A percentile compares a stretch with the other conserved stretches of the same genome.
Evolutionary conservation across 2,329 filamentous ascomycete species (phyloP).

Genomic region (Dactylonectria macrodidyma): DNA sequence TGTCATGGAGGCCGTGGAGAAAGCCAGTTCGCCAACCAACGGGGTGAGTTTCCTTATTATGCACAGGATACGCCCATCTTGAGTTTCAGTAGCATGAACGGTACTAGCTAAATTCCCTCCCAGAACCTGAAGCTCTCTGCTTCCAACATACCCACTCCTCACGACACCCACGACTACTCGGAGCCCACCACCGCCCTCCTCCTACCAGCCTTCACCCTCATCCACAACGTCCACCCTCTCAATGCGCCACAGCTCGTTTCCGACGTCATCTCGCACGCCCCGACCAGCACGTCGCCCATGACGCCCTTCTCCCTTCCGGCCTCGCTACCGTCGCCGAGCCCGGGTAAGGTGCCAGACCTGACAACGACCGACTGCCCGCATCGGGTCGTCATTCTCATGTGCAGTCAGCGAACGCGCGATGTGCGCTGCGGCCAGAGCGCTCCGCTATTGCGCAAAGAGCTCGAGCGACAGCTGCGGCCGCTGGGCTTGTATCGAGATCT

Average conservation of each 20-base stretch:
- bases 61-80: not conserved
- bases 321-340: conserved; percentile 49
- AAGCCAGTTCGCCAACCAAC: conserved; percentile 72
- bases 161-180: conserved; percentile 73
- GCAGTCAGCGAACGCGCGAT: conserved; percentile 94
- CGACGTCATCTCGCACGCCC: conserved; percentile 77
- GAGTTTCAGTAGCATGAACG: not conserved
- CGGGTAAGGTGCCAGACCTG: conserved; percentile 50
- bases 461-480: conserved; percentile 89
- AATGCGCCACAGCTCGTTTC: conserved; percentile 80
- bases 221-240: conserved; percentile 86
- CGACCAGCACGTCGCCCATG: conserved; percentile 81
- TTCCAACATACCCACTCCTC: conserved; percentile 88
- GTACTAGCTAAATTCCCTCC: conserved; percentile 12
- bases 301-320: conserved; percentile 56
- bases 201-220: conserved; percentile 85
- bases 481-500: conserved; percentile 89
- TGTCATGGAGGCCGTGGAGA: conserved; percentile 82
- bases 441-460: conserved; percentile 87
- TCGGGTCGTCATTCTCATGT: conserved; percentile 89
- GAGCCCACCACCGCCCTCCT: conserved; percentile 85
- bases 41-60: conserved; percentile 68
- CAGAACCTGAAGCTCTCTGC: conserved; percentile 92
- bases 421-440: conserved; percentile 95
- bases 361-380: conserved; percentile 77